Evolutionary conservation across 257 asterid species (phyloP).

Genomic region (Primulina huaijiensis): DNA sequence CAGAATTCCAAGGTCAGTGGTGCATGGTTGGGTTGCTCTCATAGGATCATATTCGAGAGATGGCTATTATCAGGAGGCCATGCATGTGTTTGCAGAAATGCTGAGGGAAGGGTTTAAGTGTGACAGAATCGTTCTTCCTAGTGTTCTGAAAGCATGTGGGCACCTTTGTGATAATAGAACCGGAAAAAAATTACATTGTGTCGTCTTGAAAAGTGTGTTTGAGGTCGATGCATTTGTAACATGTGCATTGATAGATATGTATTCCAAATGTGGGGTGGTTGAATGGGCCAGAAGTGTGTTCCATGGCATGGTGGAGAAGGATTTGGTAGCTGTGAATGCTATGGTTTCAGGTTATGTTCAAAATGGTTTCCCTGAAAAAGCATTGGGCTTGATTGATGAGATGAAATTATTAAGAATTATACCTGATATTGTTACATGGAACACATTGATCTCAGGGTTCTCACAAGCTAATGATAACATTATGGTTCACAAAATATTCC

Average conservation of each 20-base stretch:
- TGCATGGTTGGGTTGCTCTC: conserved; percentile 51
- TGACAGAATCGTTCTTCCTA: conserved; percentile 55
- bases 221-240: conserved; percentile 46
- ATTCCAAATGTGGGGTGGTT: conserved; percentile 48
- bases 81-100: conserved; percentile 44
- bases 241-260: conserved; percentile 64
- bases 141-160: conserved; percentile 72
- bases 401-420: conserved; percentile 38
- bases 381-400: conserved; percentile 41
- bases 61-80: conserved; percentile 49
- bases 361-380: conserved; percentile 34
- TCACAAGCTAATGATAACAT: conserved; percentile 45
- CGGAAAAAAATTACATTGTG: conserved; percentile 50
- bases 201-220: conserved; percentile 42
- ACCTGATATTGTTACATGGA: conserved; percentile 64
- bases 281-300: conserved; percentile 56
- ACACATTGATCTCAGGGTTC: conserved; percentile 65
- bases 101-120: conserved; percentile 32
- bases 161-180: conserved; percentile 45
- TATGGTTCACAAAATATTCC: conserved; percentile 39
- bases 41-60: conserved; percentile 57
- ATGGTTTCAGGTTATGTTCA: conserved; percentile 62
- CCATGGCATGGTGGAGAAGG: conserved; percentile 38
- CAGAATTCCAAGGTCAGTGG: conserved; percentile 45
- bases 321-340: conserved; percentile 59